Percentiles rank a stretch among this genome's conserved stretches.
Conservation (phyloP, 2,329 filamentous ascomycete species). For the Diaporthe velutina region DNA sequence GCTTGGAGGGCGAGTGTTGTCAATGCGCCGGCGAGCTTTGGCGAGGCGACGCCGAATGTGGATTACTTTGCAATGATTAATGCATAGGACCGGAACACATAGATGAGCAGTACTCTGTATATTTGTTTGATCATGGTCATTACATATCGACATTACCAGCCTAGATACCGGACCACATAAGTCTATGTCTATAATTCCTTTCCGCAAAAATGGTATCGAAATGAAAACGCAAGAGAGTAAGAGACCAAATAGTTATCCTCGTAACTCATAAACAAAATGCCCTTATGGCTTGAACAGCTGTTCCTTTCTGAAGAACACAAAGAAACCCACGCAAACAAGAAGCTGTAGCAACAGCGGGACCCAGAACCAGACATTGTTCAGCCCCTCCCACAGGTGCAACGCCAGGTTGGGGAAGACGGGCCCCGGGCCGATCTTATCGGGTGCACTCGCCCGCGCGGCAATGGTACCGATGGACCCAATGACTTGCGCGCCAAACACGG, state of each 20-base stretch:
- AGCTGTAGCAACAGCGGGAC: slow-evolving; percentile 69
- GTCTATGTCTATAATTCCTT: slow-evolving; percentile 12
- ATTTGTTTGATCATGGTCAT: background rate
- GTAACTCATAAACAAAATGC: background rate
- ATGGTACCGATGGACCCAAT: slow-evolving; percentile 72
- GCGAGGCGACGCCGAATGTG: slow-evolving; percentile 37
- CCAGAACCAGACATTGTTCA: slow-evolving; percentile 71
- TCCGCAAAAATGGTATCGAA: slow-evolving; percentile 28
- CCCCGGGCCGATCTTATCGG: slow-evolving; percentile 72
- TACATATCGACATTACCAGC: slow-evolving; percentile 10
- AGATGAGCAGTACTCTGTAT: background rate
- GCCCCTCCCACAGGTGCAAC: slow-evolving; percentile 57
- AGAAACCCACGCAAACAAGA: slow-evolving; percentile 68
- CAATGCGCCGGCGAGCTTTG: background rate
- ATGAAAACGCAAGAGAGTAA: background rate
- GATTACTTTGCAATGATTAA: slow-evolving; percentile 48
- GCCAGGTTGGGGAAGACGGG: slow-evolving; percentile 73
- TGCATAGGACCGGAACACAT: slow-evolving; percentile 14
- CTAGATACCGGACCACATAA: slow-evolving; percentile 9
- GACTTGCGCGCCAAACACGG: slow-evolving; percentile 71
- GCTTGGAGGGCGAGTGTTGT: slow-evolving; percentile 44
- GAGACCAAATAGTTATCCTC: background rate
- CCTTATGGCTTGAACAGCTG: slow-evolving; percentile 65
- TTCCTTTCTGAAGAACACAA: slow-evolving; percentile 69
- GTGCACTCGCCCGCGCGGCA: slow-evolving; percentile 69